Percentiles rank a stretch among this genome's conserved stretches.
phyloP scores from a whole-genome alignment of 2,329 filamentous ascomycete species.

The Xylaria sp. region DNA sequence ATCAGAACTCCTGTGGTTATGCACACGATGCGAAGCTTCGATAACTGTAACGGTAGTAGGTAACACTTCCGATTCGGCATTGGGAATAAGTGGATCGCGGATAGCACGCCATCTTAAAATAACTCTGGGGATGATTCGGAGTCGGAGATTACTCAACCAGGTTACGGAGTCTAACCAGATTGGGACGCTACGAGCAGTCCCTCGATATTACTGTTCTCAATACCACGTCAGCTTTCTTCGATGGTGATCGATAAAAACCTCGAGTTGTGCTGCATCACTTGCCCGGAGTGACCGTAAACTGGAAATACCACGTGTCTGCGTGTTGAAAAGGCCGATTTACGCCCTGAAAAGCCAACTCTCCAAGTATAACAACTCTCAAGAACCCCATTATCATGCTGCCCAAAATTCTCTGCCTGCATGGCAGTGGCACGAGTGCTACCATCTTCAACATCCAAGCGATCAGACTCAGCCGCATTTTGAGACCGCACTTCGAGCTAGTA shows the following conservation, averaged over 20 bases:
- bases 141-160: neutral
- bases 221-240: constrained; percentile 6
- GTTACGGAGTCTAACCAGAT: constrained; percentile 7
- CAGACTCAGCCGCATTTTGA: constrained; percentile 23
- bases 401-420: constrained; percentile 31
- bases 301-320: neutral
- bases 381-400: constrained; percentile 19
- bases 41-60: too few species aligned
- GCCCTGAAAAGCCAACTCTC: too few species aligned
- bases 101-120: neutral
- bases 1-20: too few species aligned
- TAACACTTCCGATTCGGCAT: too few species aligned
- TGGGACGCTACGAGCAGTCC: neutral
- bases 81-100: too few species aligned
- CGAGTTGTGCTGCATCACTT: neutral
- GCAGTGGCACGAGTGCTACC: constrained; percentile 26
- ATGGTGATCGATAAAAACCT: neutral
- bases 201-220: constrained; percentile 12
- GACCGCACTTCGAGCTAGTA: constrained; percentile 28
- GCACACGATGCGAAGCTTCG: too few species aligned
- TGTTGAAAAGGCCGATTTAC: neutral
- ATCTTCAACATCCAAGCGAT: constrained; percentile 31
- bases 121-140: neutral
- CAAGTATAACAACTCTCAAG: too few species aligned
- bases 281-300: neutral